Percentiles rank a stretch among this genome's conserved stretches.
Evolutionary conservation across 2,329 filamentous ascomycete genomes (phyloP).

Genomic region (Venturia effusa): DNA sequence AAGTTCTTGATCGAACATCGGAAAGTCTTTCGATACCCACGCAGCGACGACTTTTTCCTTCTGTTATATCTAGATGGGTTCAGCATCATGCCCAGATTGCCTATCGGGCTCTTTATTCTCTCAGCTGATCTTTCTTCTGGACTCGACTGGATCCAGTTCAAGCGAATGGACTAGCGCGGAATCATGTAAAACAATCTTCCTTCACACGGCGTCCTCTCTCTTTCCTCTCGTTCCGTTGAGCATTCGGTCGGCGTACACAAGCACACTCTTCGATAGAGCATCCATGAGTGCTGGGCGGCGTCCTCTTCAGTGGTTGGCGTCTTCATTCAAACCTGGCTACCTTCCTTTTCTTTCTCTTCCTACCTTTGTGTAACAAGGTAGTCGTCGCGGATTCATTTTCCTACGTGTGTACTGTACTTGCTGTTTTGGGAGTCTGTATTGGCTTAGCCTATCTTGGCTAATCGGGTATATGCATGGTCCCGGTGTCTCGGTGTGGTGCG

Average conservation of each 20-base stretch:
- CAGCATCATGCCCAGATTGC: not conserved
- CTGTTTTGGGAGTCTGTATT: not conserved
- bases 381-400: not conserved
- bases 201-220: not conserved
- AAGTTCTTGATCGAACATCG: too few relatives aligned
- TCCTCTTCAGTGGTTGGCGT: not conserved
- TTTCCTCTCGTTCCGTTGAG: not conserved
- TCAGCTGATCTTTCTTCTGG: not conserved
- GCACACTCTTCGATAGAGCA: constrained; percentile 1
- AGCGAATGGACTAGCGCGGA: not conserved
- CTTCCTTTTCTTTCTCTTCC: not conserved
- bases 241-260: not conserved
- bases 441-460: not conserved
- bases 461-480: not conserved
- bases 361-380: not conserved
- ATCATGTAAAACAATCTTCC: not conserved
- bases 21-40: not conserved
- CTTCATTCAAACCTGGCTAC: not conserved
- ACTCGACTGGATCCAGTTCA: not conserved
- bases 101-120: not conserved
- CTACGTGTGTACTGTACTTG: not conserved
- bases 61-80: not conserved
- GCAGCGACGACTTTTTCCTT: not conserved
- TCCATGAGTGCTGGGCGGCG: not conserved
- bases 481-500: not conserved